A percentile compares a stretch with the other conserved stretches of the same genome.
These are phyloP conservation scores for Medicago lupulina DNA, from an alignment of 306 rosid genomes.

Conservation along the genomic window DNA sequence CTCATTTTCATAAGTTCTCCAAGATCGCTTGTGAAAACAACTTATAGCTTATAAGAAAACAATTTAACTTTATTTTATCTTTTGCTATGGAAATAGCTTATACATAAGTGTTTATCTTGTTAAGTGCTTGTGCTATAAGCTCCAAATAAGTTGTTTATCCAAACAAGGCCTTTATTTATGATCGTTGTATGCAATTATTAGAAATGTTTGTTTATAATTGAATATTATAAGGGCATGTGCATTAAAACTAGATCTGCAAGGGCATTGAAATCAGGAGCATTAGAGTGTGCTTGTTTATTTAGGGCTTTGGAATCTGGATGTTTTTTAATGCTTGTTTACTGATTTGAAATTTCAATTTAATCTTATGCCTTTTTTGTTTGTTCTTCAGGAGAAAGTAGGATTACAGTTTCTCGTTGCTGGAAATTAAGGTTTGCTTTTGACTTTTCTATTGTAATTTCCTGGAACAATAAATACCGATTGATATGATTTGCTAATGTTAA, in stretches of 20 bases:
- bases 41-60: too few relatives aligned
- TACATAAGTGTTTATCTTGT: too few relatives aligned
- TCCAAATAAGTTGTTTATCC: too few relatives aligned
- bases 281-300: slow-evolving; percentile 3
- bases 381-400: slow-evolving; percentile 47
- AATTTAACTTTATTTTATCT: too few relatives aligned
- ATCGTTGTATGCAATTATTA: slow-evolving; percentile 13
- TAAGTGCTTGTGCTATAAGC: too few relatives aligned
- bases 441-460: slow-evolving; percentile 28
- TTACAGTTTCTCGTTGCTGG: slow-evolving; percentile 22
- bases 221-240: background rate
- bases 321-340: slow-evolving; percentile 17
- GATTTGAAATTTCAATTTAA: slow-evolving; percentile 12
- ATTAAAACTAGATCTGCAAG: slow-evolving; percentile 22
- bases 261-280: background rate
- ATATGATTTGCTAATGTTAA: too few relatives aligned
- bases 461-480: background rate
- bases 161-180: background rate
- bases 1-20: too few relatives aligned
- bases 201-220: slow-evolving; percentile 6
- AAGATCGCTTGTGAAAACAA: too few relatives aligned
- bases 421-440: slow-evolving; percentile 41
- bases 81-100: too few relatives aligned
- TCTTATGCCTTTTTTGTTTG: slow-evolving; percentile 12
- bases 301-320: slow-evolving; percentile 15